Evolutionary conservation across 345 rosid genomes (phyloP).

Genomic region (Alliaria petiolata): DNA sequence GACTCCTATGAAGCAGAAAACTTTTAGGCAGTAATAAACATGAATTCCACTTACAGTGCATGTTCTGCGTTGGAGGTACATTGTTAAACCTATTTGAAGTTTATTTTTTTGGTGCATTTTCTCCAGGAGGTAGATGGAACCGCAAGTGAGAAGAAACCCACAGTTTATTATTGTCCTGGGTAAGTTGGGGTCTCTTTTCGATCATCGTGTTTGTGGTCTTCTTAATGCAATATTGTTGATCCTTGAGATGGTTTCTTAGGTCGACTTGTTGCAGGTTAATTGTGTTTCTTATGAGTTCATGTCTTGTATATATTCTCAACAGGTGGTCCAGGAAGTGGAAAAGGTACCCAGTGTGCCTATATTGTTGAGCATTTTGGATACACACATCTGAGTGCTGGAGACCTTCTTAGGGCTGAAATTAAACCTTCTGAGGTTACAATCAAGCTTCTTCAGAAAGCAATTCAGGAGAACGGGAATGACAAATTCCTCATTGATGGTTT

Average conservation of each 20-base stretch:
- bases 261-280: not conserved
- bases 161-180: conserved; percentile 88
- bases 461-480: no score
- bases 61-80: not conserved
- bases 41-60: not conserved
- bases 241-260: not conserved
- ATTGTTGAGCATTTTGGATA: conserved; percentile 61
- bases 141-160: conserved; percentile 58
- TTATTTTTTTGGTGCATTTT: not conserved
- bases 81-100: not conserved
- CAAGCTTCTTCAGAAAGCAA: no score
- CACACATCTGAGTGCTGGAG: conserved; percentile 86
- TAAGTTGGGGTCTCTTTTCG: conserved; percentile 23
- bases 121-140: conserved; percentile 53
- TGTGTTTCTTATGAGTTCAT: not conserved
- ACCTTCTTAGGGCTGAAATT: no score
- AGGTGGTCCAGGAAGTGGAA: conserved; percentile 99
- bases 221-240: not conserved
- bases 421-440: no score
- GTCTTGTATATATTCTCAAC: conserved; percentile 21
- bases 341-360: conserved; percentile 82
- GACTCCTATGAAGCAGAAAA: not conserved
- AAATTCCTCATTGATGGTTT: no score
- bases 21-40: not conserved
- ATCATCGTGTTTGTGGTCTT: not conserved